phyloP scores from a whole-genome alignment of 345 rosid species.

The Populus deltoides region DNA sequence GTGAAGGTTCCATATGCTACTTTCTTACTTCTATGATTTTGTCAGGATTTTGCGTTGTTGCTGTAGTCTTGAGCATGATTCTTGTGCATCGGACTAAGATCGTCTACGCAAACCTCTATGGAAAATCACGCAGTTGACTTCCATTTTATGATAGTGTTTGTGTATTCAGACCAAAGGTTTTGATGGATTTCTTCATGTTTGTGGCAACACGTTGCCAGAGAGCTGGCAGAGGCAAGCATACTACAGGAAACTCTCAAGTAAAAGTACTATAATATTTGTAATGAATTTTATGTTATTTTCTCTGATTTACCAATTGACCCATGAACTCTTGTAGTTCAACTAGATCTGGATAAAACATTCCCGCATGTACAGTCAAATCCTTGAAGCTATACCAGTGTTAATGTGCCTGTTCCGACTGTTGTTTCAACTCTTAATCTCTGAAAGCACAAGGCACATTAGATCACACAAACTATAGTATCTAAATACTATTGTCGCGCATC shows the following conservation, averaged over 20 bases:
- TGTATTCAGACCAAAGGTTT: background rate
- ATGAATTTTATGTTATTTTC: no score
- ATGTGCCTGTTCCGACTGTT: background rate
- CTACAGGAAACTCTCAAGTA: background rate
- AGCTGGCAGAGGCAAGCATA: background rate
- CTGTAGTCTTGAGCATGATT: slow-evolving; percentile 68
- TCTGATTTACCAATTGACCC: no score
- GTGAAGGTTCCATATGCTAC: slow-evolving; percentile 83
- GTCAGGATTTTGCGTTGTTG: slow-evolving; percentile 86
- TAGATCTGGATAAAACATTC: no score
- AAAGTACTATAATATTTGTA: no score
- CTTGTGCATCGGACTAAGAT: slow-evolving; percentile 85
- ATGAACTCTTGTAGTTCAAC: no score
- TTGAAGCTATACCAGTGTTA: no score
- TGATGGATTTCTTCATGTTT: background rate
- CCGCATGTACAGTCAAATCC: no score
- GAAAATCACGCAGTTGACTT: slow-evolving; percentile 29
- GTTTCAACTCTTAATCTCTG: no score
- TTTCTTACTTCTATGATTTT: slow-evolving; percentile 89
- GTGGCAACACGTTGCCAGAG: background rate
- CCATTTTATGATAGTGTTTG: background rate
- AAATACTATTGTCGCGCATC: no score
- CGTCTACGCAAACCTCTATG: slow-evolving; percentile 80
- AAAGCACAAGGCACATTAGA: background rate
- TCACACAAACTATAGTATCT: background rate